phyloP scores from a whole-genome alignment of 345 rosid species.

The Punica granatum region DNA sequence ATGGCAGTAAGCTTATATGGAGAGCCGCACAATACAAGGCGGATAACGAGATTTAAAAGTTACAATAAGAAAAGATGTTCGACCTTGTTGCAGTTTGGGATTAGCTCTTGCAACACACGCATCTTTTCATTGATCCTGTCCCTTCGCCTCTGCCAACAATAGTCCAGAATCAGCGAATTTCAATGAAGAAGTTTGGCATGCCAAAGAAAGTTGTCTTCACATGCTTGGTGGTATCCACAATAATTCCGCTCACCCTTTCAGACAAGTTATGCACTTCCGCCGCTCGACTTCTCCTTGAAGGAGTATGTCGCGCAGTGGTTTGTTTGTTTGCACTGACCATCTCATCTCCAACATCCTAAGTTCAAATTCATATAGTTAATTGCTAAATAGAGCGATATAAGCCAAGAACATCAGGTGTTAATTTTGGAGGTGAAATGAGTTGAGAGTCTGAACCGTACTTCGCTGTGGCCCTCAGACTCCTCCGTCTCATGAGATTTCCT shows the following conservation, averaged over 20 bases:
- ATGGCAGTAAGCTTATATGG: no score
- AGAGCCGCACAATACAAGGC: background rate
- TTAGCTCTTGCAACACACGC: constrained; percentile 90
- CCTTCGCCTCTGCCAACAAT: constrained; percentile 60
- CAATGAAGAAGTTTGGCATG: background rate
- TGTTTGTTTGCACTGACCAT: constrained; percentile 36
- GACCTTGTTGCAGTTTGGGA: constrained; percentile 92
- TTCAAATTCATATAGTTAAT: background rate
- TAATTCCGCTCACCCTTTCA: constrained; percentile 69
- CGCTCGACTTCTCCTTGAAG: constrained; percentile 79
- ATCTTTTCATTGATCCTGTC: constrained; percentile 93
- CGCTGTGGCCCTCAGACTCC: constrained; percentile 61
- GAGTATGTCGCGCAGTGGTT: constrained; percentile 33
- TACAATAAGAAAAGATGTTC: background rate
- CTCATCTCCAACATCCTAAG: constrained; percentile 76
- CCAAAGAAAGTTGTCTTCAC: background rate
- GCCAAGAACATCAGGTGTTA: background rate
- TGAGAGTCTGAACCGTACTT: constrained; percentile 29
- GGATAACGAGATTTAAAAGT: background rate
- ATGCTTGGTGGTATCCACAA: background rate
- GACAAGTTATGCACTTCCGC: constrained; percentile 95
- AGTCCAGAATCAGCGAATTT: background rate
- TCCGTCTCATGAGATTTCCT: constrained; percentile 50
- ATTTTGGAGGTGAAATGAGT: background rate
- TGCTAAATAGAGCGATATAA: background rate